These are phyloP conservation scores for Fusarium chlamydosporum DNA, from an alignment of 2,329 filamentous ascomycete genomes.

Conservation along the genomic window DNA sequence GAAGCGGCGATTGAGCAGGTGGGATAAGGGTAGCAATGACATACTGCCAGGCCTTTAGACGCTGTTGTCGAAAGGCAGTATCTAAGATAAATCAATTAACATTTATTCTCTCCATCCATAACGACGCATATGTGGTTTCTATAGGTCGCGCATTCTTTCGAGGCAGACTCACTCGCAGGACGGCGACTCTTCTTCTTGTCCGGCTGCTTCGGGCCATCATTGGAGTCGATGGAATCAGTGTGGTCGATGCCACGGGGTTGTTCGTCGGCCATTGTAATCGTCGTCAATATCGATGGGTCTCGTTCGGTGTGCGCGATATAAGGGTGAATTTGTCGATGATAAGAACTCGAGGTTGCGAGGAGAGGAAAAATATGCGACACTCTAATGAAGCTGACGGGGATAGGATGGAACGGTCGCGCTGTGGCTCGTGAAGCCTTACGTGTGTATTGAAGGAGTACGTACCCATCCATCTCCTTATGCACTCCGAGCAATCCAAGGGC, in stretches of 20 bases:
- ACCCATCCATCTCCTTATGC: slow-evolving; percentile 16
- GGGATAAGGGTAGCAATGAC: slow-evolving; percentile 58
- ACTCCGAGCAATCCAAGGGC: not conserved
- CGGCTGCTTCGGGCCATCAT: slow-evolving; percentile 67
- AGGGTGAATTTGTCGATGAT: slow-evolving; percentile 33
- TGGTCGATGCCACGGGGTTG: slow-evolving; percentile 60
- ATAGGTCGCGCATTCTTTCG: slow-evolving; percentile 24
- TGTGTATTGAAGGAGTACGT: slow-evolving; percentile 30
- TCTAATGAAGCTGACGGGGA: slow-evolving; percentile 36
- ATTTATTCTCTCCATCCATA: slow-evolving; percentile 1
- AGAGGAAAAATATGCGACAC: slow-evolving; percentile 37
- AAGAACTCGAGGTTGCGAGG: slow-evolving; percentile 14
- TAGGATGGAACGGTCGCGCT: slow-evolving; percentile 36
- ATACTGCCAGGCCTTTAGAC: slow-evolving; percentile 98
- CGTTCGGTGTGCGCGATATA: slow-evolving; percentile 19
- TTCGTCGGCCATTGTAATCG: slow-evolving; percentile 63
- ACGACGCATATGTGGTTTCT: not conserved
- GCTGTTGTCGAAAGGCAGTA: slow-evolving; percentile 96
- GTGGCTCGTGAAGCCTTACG: slow-evolving; percentile 41
- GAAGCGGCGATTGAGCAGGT: slow-evolving; percentile 16
- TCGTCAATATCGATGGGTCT: slow-evolving; percentile 35
- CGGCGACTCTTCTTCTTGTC: slow-evolving; percentile 92
- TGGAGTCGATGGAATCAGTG: slow-evolving; percentile 68
- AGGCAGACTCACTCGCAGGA: slow-evolving; percentile 79
- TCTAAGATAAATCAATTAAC: slow-evolving; percentile 66